Percentiles rank a stretch among this genome's conserved stretches.
Conservation (phyloP, 169 alveolate genomes). For the Neospora caninum region DNA sequence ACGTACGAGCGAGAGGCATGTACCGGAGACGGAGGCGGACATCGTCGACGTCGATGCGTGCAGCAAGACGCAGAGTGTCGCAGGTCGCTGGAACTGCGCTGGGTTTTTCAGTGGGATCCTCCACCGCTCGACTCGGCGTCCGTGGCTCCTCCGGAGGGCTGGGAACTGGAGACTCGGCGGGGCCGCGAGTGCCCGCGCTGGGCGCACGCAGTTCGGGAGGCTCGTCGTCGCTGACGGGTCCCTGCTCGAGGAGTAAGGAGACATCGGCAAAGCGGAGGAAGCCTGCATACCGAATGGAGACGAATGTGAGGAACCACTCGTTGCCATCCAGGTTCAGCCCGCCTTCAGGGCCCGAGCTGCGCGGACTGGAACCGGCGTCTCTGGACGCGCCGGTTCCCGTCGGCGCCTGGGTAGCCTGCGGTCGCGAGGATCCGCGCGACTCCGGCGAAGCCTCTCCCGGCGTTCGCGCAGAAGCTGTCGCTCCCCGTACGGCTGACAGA, state of each 20-base stretch:
- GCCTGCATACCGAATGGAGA: slow-evolving; percentile 8
- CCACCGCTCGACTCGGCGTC: neutral
- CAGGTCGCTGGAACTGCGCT: neutral
- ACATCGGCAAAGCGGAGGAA: neutral
- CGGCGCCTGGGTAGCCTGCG: too few relatives aligned
- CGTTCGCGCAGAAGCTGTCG: neutral
- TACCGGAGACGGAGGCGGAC: slow-evolving; percentile 1
- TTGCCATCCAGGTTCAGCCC: neutral
- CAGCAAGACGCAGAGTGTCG: neutral
- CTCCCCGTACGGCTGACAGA: neutral
- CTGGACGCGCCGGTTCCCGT: too few relatives aligned
- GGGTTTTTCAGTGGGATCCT: neutral
- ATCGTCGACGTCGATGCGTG: neutral
- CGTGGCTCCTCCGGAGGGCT: neutral
- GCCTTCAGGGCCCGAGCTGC: neutral
- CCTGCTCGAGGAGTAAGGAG: slow-evolving; percentile 31
- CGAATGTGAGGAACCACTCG: neutral
- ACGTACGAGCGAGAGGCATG: neutral
- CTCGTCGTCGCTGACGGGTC: neutral
- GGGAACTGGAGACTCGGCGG: too few relatives aligned
- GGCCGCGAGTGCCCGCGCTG: too few relatives aligned
- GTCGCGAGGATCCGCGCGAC: too few relatives aligned
- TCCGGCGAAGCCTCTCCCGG: too few relatives aligned
- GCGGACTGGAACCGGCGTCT: neutral
- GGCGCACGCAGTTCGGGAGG: neutral